A percentile compares a stretch with the other conserved stretches of the same genome.
These are phyloP conservation scores for Penicillium sp. DNA, from an alignment of 2,329 filamentous ascomycete genomes.

Conservation along the genomic window DNA sequence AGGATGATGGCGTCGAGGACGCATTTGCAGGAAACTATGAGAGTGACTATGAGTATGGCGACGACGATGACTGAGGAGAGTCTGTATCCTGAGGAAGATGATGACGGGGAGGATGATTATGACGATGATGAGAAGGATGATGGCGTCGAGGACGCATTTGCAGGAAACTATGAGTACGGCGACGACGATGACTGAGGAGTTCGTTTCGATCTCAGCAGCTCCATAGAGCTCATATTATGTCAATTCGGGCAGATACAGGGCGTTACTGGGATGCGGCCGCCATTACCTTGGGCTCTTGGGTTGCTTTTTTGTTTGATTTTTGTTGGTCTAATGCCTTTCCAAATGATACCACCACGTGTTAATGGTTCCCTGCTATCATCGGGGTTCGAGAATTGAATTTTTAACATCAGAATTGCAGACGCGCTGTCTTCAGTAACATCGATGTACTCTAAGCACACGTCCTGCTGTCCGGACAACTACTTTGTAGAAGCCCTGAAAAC, in stretches of 20 bases:
- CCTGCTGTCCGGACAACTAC: not conserved
- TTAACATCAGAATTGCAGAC: not conserved
- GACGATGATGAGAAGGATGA: constrained; percentile 34
- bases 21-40: constrained; percentile 31
- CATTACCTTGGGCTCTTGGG: not conserved
- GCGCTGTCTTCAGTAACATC: not conserved
- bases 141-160: constrained; percentile 34
- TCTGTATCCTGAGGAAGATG: constrained; percentile 23
- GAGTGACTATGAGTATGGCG: constrained; percentile 23
- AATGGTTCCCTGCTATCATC: not conserved
- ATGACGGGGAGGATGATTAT: constrained; percentile 24
- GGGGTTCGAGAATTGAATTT: constrained; percentile 3
- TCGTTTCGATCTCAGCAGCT: not conserved
- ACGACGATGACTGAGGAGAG: constrained; percentile 20
- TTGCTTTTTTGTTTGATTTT: not conserved
- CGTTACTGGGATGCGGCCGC: not conserved
- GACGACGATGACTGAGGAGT: constrained; percentile 21
- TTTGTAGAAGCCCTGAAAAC: not conserved
- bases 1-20: constrained; percentile 33
- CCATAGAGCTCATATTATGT: not conserved
- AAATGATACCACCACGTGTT: constrained; percentile 10
- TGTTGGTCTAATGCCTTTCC: not conserved
- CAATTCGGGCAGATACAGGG: not conserved
- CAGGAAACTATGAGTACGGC: constrained; percentile 25
- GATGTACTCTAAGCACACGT: not conserved